A percentile compares a stretch with the other conserved stretches of the same genome.
These are phyloP conservation scores for Venturia pyrina DNA, from an alignment of 2,329 filamentous ascomycete genomes.

Conservation along the genomic window DNA sequence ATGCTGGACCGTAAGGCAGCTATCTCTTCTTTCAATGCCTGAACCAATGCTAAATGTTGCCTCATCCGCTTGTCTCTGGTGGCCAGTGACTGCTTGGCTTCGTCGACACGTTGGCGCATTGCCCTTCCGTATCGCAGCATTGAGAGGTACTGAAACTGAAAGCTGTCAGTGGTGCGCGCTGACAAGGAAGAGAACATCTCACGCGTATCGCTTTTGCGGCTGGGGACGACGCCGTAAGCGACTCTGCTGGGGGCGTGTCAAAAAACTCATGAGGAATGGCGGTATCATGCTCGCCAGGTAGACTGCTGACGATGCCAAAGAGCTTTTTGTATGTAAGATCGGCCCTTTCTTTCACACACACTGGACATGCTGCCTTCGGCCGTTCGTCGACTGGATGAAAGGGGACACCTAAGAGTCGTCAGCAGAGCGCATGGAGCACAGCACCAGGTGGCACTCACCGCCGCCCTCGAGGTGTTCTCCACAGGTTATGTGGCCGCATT, in stretches of 20 bases:
- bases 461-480: constrained; percentile 38
- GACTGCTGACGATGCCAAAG: constrained; percentile 35
- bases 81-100: constrained; percentile 11
- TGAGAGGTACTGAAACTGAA: constrained; percentile 38
- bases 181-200: constrained; percentile 11
- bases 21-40: background rate
- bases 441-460: constrained; percentile 26
- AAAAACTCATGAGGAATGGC: constrained; percentile 35
- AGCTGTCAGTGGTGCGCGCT: constrained; percentile 14
- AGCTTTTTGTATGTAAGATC: constrained; percentile 28
- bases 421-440: background rate
- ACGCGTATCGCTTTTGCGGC: constrained; percentile 35
- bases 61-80: constrained; percentile 17
- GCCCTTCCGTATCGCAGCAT: constrained; percentile 24
- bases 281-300: constrained; percentile 31
- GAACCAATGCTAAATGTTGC: background rate
- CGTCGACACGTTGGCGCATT: background rate
- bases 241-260: constrained; percentile 31
- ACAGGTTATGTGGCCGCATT: constrained; percentile 41
- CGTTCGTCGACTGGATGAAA: constrained; percentile 33
- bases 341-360: constrained; percentile 29
- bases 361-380: constrained; percentile 35
- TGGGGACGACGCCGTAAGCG: constrained; percentile 24
- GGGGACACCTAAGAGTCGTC: constrained; percentile 28
- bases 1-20: background rate